phyloP scores from a whole-genome alignment of 139 green algal species.

The Chlorella sp. region DNA sequence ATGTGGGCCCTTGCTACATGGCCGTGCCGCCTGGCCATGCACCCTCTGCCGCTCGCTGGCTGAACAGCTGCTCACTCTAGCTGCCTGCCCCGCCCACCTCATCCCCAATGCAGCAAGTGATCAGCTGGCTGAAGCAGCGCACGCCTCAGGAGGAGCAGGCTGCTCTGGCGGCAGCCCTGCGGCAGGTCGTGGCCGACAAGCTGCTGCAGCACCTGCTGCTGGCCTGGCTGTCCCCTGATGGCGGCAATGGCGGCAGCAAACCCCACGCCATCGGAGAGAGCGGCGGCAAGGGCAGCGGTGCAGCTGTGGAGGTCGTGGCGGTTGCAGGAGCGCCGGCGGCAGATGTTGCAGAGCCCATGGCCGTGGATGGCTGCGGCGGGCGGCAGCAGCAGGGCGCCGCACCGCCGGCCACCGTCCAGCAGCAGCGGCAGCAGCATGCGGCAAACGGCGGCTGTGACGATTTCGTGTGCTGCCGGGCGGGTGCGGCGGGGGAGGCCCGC shows the following conservation, averaged over 20 bases:
- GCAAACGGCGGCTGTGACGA: not conserved
- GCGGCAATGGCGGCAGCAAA: not conserved
- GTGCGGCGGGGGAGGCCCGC: not conserved
- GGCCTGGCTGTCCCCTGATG: constrained; percentile 70
- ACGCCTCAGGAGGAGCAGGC: constrained; percentile 61
- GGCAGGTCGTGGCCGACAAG: constrained; percentile 71
- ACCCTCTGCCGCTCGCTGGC: too few relatives aligned
- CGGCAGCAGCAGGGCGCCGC: not conserved
- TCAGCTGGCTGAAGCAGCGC: constrained; percentile 81
- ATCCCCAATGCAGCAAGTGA: constrained; percentile 51
- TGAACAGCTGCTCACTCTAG: not conserved
- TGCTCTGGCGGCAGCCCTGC: constrained; percentile 60
- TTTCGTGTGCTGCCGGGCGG: constrained; percentile 40
- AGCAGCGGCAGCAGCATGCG: too few relatives aligned
- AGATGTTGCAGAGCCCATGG: not conserved
- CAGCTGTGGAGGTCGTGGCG: not conserved
- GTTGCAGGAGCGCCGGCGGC: not conserved
- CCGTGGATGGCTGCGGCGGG: not conserved
- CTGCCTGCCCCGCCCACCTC: not conserved
- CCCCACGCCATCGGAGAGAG: too few relatives aligned
- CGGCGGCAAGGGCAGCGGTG: not conserved
- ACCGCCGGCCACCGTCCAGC: not conserved
- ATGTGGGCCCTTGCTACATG: too few relatives aligned
- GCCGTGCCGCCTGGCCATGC: too few relatives aligned
- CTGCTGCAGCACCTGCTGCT: constrained; percentile 84